A percentile compares a stretch with the other conserved stretches of the same genome.
These are phyloP conservation scores for Dioscorea zingiberensis DNA, from an alignment of 106 monocot genomes.

Conservation along the genomic window DNA sequence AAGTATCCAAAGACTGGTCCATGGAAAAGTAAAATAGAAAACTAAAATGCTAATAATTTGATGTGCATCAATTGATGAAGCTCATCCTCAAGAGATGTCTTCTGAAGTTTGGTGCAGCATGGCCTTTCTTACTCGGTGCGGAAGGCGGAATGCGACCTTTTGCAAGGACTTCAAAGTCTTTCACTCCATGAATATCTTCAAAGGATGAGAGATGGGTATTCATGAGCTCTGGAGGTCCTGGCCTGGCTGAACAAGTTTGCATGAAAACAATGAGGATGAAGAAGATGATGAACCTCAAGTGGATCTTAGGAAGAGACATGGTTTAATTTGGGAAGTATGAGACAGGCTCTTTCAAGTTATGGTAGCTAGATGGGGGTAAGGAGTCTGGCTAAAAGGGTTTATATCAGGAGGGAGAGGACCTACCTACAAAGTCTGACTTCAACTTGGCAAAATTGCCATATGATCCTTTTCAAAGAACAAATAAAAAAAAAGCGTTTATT, in stretches of 20 bases:
- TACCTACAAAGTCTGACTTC: too few species aligned
- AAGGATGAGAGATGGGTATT: not conserved
- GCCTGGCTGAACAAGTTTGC: not conserved
- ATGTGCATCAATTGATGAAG: too few species aligned
- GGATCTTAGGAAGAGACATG: not conserved
- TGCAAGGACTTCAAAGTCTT: constrained; percentile 5
- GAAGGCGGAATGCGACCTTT: constrained; percentile 7
- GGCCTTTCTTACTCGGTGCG: constrained; percentile 8
- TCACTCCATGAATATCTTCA: not conserved
- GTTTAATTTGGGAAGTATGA: too few species aligned
- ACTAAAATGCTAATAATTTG: too few species aligned
- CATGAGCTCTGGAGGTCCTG: not conserved
- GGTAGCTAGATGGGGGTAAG: too few species aligned
- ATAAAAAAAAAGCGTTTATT: too few species aligned
- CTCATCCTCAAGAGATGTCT: not conserved
- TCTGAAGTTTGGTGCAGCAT: not conserved
- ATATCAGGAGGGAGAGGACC: too few species aligned
- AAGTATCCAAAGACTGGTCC: too few species aligned
- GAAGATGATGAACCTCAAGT: not conserved
- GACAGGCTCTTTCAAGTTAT: too few species aligned
- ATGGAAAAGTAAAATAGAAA: too few species aligned
- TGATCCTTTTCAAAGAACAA: too few species aligned
- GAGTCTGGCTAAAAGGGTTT: not conserved
- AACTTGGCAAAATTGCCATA: too few species aligned
- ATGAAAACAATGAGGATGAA: constrained; percentile 2